Evolutionary conservation across 352 stramenopile genomes (phyloP).

Genomic region (Phytophthora fragariaefolia): DNA sequence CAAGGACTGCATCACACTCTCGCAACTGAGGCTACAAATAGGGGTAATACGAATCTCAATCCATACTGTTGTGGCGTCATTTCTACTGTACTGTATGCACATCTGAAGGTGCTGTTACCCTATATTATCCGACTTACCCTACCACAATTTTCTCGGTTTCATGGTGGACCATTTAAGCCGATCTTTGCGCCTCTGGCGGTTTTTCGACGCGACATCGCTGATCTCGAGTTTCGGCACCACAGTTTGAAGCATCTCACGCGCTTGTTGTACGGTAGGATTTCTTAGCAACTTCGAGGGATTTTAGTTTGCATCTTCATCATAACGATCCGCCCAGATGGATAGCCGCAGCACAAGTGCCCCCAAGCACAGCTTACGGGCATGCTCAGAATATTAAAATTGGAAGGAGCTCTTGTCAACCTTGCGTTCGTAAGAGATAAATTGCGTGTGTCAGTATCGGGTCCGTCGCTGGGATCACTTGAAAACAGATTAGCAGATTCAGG

Average conservation of each 20-base stretch:
- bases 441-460: neutral
- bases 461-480: neutral
- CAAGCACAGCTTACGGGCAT: neutral
- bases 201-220: constrained; percentile 5
- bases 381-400: neutral
- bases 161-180: constrained; percentile 3
- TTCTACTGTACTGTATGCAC: too few relatives aligned
- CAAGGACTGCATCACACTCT: too few relatives aligned
- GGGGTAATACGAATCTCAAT: too few relatives aligned
- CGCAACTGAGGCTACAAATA: too few relatives aligned
- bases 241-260: too few relatives aligned
- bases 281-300: neutral
- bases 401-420: too few relatives aligned
- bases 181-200: constrained; percentile 2
- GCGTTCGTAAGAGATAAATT: too few relatives aligned
- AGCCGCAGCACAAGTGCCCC: constrained; percentile 7
- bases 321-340: constrained; percentile 2
- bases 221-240: neutral
- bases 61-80: too few relatives aligned
- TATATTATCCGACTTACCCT: too few relatives aligned
- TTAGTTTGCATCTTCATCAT: constrained; percentile 13
- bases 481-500: neutral
- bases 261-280: neutral
- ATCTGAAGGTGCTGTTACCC: too few relatives aligned
- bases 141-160: too few relatives aligned